These are phyloP conservation scores for Aspergillus phoenicis DNA, from an alignment of 2,329 filamentous ascomycete species.

Conservation along the genomic window DNA sequence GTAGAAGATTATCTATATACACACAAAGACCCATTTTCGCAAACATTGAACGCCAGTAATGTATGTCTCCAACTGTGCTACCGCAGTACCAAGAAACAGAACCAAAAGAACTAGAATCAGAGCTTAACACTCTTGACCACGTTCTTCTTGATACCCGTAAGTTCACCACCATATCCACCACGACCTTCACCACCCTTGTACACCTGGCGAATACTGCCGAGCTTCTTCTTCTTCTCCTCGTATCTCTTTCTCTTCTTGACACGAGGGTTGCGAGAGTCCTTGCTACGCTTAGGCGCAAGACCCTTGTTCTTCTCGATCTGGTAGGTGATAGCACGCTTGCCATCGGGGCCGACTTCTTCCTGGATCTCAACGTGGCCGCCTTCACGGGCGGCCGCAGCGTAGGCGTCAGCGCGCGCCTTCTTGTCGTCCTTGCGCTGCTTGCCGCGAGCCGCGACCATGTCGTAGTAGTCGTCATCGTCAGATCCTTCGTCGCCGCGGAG, in stretches of 20 bases:
- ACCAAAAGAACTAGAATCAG: constrained; percentile 46
- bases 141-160: constrained; percentile 92
- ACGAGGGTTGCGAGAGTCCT: constrained; percentile 90
- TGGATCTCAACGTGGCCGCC: constrained; percentile 65
- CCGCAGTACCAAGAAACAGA: constrained; percentile 17
- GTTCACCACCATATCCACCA: constrained; percentile 86
- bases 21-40: constrained; percentile 25
- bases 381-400: constrained; percentile 56
- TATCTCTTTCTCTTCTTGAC: constrained; percentile 99
- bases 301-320: constrained; percentile 98
- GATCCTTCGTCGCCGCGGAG: constrained; percentile 45
- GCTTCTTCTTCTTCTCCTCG: constrained; percentile 96
- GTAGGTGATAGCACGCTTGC: constrained; percentile 90
- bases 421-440: constrained; percentile 69
- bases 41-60: constrained; percentile 23
- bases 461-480: constrained; percentile 70
- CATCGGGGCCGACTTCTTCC: constrained; percentile 74
- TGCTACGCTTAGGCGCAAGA: constrained; percentile 82
- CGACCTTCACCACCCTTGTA: constrained; percentile 84
- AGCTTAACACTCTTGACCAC: constrained; percentile 93
- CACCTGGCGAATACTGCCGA: constrained; percentile 79
- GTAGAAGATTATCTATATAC: constrained; percentile 28
- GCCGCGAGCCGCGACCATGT: constrained; percentile 71
- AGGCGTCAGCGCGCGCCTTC: constrained; percentile 65
- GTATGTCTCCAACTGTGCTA: constrained; percentile 18